phyloP scores from a whole-genome alignment of 805 yeast genomes.

The Yarrowia phangngaensis region DNA sequence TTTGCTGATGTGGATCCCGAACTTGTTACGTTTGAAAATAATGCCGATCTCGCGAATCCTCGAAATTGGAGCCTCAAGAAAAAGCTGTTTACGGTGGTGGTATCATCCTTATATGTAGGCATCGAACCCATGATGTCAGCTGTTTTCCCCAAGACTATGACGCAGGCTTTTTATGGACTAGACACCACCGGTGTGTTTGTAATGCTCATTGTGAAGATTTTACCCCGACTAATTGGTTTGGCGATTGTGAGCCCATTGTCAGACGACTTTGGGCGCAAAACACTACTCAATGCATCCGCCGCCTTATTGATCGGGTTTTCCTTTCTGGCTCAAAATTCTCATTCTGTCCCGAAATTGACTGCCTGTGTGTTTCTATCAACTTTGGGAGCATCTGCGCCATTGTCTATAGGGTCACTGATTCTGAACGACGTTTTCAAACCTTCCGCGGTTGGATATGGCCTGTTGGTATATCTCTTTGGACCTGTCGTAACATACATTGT shows the following conservation, averaged over 20 bases:
- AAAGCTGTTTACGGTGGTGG: background rate
- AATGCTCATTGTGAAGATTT: background rate
- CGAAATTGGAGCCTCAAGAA: background rate
- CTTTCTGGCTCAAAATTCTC: background rate
- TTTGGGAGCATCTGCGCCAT: background rate
- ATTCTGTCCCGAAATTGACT: background rate
- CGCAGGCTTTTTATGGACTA: no score
- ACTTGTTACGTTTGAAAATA: background rate
- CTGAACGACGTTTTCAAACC: conserved; percentile 1
- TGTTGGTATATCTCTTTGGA: conserved; percentile 1
- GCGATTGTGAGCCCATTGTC: background rate
- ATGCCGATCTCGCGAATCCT: background rate
- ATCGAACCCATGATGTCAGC: conserved; percentile 5
- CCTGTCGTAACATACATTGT: background rate
- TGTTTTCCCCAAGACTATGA: conserved; percentile 2
- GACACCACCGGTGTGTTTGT: background rate
- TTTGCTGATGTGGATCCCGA: background rate
- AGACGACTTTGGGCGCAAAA: background rate
- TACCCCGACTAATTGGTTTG: background rate
- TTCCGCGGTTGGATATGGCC: background rate
- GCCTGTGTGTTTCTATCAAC: background rate
- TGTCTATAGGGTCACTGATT: background rate
- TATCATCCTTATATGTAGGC: background rate
- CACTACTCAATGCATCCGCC: background rate
- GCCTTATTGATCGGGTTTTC: background rate